These are phyloP conservation scores for Epichloe hybrida DNA, from an alignment of 2,329 filamentous ascomycete species.

Conservation along the genomic window DNA sequence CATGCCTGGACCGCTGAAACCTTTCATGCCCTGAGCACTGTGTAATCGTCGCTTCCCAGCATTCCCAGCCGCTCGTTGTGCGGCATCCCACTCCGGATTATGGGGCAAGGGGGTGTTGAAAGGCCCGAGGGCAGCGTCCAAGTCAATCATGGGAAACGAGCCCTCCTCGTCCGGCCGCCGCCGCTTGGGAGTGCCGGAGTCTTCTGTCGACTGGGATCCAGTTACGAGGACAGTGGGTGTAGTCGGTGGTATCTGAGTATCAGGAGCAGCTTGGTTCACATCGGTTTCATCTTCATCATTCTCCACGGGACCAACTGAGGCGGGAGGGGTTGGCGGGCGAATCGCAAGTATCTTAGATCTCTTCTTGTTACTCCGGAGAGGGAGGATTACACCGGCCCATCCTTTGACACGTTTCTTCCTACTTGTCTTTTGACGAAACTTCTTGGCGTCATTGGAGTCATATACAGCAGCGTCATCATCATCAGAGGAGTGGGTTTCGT, in stretches of 20 bases:
- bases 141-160: slow-evolving; percentile 72
- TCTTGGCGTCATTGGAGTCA: slow-evolving; percentile 13
- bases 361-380: slow-evolving; percentile 37
- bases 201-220: slow-evolving; percentile 20
- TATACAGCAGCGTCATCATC: slow-evolving; percentile 11
- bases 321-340: slow-evolving; percentile 35
- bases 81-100: slow-evolving; percentile 54
- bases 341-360: slow-evolving; percentile 24
- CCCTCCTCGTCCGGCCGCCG: slow-evolving; percentile 44
- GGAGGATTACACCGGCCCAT: slow-evolving; percentile 56
- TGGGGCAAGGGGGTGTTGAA: slow-evolving; percentile 70
- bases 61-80: slow-evolving; percentile 43
- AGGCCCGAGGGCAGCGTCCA: slow-evolving; percentile 84
- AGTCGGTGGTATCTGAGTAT: slow-evolving; percentile 12
- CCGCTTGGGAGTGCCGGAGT: slow-evolving; percentile 11
- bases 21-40: slow-evolving; percentile 58
- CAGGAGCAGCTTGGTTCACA: slow-evolving; percentile 9
- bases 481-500: slow-evolving; percentile 17
- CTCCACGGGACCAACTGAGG: slow-evolving; percentile 16
- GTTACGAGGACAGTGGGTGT: slow-evolving; percentile 29
- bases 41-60: slow-evolving; percentile 54
- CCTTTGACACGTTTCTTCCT: slow-evolving; percentile 59
- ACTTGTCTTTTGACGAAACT: slow-evolving; percentile 21
- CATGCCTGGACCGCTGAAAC: slow-evolving; percentile 54
- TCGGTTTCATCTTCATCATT: slow-evolving; percentile 18